A percentile compares a stretch with the other conserved stretches of the same genome.
These are phyloP conservation scores for Tricholoma furcatifolium DNA, from an alignment of 768 basidiomycete genomes.

Conservation along the genomic window DNA sequence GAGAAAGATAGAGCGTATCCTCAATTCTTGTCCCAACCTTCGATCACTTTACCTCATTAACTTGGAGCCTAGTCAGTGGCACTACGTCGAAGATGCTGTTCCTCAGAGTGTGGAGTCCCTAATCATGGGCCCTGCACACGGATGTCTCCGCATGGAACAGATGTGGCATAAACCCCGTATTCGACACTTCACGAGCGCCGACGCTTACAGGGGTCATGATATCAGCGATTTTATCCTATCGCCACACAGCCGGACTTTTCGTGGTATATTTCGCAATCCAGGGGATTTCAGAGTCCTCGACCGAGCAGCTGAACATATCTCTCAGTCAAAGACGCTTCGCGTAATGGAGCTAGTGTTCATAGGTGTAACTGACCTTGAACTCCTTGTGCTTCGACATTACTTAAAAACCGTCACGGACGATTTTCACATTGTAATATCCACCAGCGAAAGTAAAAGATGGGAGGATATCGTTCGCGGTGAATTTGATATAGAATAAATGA, in stretches of 20 bases:
- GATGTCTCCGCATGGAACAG: conserved; percentile 26
- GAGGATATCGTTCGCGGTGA: neutral
- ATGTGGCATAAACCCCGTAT: conserved; percentile 24
- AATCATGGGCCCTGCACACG: conserved; percentile 34
- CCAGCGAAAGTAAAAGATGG: neutral
- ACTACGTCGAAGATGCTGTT: conserved; percentile 26
- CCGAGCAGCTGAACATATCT: neutral
- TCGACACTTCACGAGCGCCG: conserved; percentile 29
- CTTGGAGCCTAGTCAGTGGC: conserved; percentile 30
- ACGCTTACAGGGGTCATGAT: conserved; percentile 34
- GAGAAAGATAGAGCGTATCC: conserved; percentile 29
- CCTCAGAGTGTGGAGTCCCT: conserved; percentile 31
- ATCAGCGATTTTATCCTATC: conserved; percentile 28
- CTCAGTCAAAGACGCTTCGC: conserved; percentile 4
- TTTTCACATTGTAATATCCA: conserved; percentile 1
- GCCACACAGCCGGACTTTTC: conserved; percentile 26
- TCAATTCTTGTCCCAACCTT: conserved; percentile 26
- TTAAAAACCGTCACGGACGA: neutral
- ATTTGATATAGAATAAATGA: neutral
- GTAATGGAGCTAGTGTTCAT: conserved; percentile 3
- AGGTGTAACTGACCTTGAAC: neutral
- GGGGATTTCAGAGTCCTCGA: neutral
- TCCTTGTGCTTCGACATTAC: neutral
- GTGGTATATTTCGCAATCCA: conserved; percentile 17
- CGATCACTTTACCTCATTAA: conserved; percentile 27